Evolutionary conservation across 108 stramenopile genomes (phyloP).

Genomic region (Skeletonema marinoi): DNA sequence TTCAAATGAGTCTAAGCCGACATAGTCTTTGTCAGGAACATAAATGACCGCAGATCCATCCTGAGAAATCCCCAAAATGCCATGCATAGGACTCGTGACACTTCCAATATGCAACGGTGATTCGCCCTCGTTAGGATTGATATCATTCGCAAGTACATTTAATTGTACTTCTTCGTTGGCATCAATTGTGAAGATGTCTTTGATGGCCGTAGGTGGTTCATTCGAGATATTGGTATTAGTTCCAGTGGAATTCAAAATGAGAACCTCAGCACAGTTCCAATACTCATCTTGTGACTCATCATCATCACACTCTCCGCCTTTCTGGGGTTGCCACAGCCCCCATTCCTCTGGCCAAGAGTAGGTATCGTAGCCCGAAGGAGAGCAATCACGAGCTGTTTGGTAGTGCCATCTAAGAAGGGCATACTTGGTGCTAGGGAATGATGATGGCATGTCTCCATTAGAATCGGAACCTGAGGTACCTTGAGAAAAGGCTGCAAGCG

Average conservation of each 20-base stretch:
- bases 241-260: constrained; percentile 2
- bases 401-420: constrained; percentile 46
- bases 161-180: constrained; percentile 21
- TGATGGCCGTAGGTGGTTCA: constrained; percentile 11
- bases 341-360: constrained; percentile 36
- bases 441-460: neutral
- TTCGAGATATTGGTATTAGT: neutral
- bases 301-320: constrained; percentile 17
- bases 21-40: constrained; percentile 12
- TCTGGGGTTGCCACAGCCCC: constrained; percentile 25
- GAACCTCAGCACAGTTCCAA: constrained; percentile 45
- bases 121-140: constrained; percentile 25
- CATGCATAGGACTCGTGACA: constrained; percentile 12
- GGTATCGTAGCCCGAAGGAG: constrained; percentile 20
- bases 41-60: constrained; percentile 17
- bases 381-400: constrained; percentile 26
- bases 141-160: constrained; percentile 28
- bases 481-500: neutral
- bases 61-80: constrained; percentile 1
- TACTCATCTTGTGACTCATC: constrained; percentile 9
- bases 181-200: constrained; percentile 19
- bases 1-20: constrained; percentile 25
- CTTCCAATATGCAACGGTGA: constrained; percentile 5
- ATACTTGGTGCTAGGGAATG: constrained; percentile 5
- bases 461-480: neutral